Evolutionary conservation across 768 basidiomycete genomes (phyloP).

Genomic region (Mycena maculata): DNA sequence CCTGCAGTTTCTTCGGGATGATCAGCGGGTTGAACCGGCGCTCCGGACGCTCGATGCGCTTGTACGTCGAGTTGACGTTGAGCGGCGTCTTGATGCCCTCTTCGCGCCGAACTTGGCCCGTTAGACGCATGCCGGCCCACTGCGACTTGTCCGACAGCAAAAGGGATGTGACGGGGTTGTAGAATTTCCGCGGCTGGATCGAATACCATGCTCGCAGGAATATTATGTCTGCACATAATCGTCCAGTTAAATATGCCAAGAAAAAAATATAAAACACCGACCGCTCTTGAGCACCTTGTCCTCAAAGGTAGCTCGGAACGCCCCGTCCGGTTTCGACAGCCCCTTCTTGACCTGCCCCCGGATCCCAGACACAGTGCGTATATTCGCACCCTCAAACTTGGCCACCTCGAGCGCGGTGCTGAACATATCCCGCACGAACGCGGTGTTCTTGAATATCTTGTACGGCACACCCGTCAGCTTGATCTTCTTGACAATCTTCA

Average conservation of each 20-base stretch:
- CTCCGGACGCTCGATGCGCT: conserved; percentile 78
- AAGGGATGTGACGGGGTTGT: conserved; percentile 95
- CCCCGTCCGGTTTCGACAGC: conserved; percentile 92
- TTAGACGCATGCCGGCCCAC: conserved; percentile 97
- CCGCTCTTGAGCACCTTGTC: conserved; percentile 97
- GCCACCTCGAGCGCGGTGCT: conserved; percentile 92
- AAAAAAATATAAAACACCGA: conserved; percentile 52
- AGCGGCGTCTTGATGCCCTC: conserved; percentile 85
- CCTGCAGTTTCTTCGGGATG: conserved; percentile 91
- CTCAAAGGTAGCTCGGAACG: conserved; percentile 97
- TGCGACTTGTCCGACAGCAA: conserved; percentile 82
- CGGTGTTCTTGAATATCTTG: conserved; percentile 99
- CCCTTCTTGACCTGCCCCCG: conserved; percentile 98
- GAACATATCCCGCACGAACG: conserved; percentile 99
- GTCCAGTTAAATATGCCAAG: conserved; percentile 13
- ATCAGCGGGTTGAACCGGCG: conserved; percentile 93
- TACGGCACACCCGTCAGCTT: conserved; percentile 95
- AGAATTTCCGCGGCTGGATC: conserved; percentile 93
- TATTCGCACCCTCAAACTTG: conserved; percentile 98
- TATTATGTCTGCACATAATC: conserved; percentile 76
- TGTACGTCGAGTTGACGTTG: conserved; percentile 89
- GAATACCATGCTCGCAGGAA: conserved; percentile 98
- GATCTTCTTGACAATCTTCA: conserved; percentile 97
- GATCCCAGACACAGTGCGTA: conserved; percentile 95
- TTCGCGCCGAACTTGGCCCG: conserved; percentile 91